phyloP scores from a whole-genome alignment of 768 basidiomycete species.

The Paxillus ammoniavirescens region DNA sequence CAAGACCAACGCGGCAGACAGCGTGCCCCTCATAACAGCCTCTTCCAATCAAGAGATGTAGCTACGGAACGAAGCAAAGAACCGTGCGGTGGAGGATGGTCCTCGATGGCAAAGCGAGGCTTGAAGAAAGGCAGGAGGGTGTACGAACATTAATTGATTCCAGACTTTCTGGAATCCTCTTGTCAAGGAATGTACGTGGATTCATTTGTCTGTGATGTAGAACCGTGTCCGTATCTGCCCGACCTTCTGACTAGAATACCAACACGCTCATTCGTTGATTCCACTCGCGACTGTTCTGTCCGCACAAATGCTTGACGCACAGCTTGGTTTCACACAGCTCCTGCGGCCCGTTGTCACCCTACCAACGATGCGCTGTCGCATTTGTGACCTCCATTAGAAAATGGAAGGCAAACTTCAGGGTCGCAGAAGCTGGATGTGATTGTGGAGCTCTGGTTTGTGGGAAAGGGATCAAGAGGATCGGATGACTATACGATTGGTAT shows the following conservation, averaged over 20 bases:
- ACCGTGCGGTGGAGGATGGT: constrained; percentile 62
- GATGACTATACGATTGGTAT: constrained; percentile 78
- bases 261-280: constrained; percentile 51
- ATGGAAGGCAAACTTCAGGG: constrained; percentile 63
- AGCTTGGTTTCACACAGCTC: constrained; percentile 74
- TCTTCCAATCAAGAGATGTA: constrained; percentile 74
- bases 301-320: constrained; percentile 79
- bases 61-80: constrained; percentile 64
- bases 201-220: neutral
- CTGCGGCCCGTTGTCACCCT: constrained; percentile 63
- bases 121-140: constrained; percentile 62
- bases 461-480: constrained; percentile 49
- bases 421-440: constrained; percentile 50
- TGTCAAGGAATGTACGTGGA: constrained; percentile 61
- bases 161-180: no score
- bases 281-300: constrained; percentile 58
- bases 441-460: constrained; percentile 48
- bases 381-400: constrained; percentile 66
- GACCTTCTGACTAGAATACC: constrained; percentile 48
- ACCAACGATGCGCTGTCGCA: constrained; percentile 73
- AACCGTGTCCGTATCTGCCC: neutral
- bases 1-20: constrained; percentile 82
- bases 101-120: constrained; percentile 60
- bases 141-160: constrained; percentile 63
- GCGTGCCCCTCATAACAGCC: constrained; percentile 75